A percentile compares a stretch with the other conserved stretches of the same genome.
Conservation (phyloP, 2,329 filamentous ascomycete species). For the Lachnellula suecica region DNA sequence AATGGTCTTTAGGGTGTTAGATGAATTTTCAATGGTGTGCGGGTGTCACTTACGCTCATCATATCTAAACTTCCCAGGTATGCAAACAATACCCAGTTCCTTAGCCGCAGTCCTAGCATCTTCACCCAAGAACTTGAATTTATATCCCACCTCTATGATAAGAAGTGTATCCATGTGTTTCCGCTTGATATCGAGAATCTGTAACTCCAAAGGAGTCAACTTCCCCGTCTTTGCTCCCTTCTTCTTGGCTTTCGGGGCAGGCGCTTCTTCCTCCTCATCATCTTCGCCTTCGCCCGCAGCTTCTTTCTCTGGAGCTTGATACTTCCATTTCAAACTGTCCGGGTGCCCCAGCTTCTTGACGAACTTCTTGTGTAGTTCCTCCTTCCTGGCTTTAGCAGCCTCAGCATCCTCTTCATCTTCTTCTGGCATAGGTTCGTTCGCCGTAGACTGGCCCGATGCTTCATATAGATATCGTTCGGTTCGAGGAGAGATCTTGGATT, state of each 20-base stretch:
- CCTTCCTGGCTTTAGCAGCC: slow-evolving; percentile 56
- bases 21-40: slow-evolving; percentile 8
- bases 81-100: slow-evolving; percentile 91
- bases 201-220: slow-evolving; percentile 90
- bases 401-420: slow-evolving; percentile 50
- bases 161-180: slow-evolving; percentile 87
- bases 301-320: slow-evolving; percentile 54
- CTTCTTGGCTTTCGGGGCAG: slow-evolving; percentile 56
- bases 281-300: slow-evolving; percentile 59
- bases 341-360: slow-evolving; percentile 87
- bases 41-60: slow-evolving; percentile 68
- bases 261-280: slow-evolving; percentile 51
- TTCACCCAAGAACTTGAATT: slow-evolving; percentile 95
- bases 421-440: slow-evolving; percentile 30
- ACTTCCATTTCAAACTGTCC: slow-evolving; percentile 71
- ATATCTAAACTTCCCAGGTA: slow-evolving; percentile 91
- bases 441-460: slow-evolving; percentile 32
- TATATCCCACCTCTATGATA: slow-evolving; percentile 95
- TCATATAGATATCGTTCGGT: slow-evolving; percentile 55
- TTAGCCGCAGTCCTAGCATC: slow-evolving; percentile 88
- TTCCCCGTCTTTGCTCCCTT: slow-evolving; percentile 73
- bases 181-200: slow-evolving; percentile 90
- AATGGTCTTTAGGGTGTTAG: slow-evolving; percentile 57
- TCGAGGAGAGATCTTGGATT: slow-evolving; percentile 35
- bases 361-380: slow-evolving; percentile 78